Conservation (phyloP, 2,329 filamentous ascomycete genomes). For the Plectosphaerella plurivora region DNA sequence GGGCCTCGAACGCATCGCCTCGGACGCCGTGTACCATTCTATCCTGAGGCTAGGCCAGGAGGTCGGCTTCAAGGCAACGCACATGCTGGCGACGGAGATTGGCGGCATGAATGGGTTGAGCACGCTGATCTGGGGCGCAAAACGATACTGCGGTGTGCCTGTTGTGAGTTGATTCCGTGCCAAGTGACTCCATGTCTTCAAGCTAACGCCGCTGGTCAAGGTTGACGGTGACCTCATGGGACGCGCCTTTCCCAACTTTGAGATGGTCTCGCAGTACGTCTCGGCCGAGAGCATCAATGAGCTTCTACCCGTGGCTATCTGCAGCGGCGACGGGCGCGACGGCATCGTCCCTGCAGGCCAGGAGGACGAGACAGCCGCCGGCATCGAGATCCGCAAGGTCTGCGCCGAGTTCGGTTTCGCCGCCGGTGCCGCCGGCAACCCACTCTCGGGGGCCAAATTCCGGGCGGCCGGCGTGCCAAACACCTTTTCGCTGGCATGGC, state of each 20-base stretch:
- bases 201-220: neutral
- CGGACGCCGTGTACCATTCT: conserved; percentile 11
- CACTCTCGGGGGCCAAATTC: conserved; percentile 24
- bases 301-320: conserved; percentile 17
- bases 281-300: conserved; percentile 20
- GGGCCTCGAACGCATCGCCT: conserved; percentile 13
- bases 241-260: conserved; percentile 19
- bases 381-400: conserved; percentile 17
- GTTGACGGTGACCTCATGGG: conserved; percentile 2
- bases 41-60: conserved; percentile 5
- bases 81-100: conserved; percentile 28
- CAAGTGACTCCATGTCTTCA: too few relatives aligned
- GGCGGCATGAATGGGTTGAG: conserved; percentile 48
- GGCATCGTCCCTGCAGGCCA: conserved; percentile 15
- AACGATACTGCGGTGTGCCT: conserved; percentile 25
- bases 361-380: conserved; percentile 13
- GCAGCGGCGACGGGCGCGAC: conserved; percentile 16
- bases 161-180: conserved; percentile 12
- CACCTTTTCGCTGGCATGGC: conserved; percentile 32
- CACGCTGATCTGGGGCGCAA: conserved; percentile 31
- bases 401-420: conserved; percentile 26
- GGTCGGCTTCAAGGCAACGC: conserved; percentile 1
- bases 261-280: conserved; percentile 22
- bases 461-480: conserved; percentile 26
- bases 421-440: conserved; percentile 26